A percentile compares a stretch with the other conserved stretches of the same genome.
phyloP scores from a whole-genome alignment of 2,329 filamentous ascomycete genomes.

The Pseudocercospora vitis region DNA sequence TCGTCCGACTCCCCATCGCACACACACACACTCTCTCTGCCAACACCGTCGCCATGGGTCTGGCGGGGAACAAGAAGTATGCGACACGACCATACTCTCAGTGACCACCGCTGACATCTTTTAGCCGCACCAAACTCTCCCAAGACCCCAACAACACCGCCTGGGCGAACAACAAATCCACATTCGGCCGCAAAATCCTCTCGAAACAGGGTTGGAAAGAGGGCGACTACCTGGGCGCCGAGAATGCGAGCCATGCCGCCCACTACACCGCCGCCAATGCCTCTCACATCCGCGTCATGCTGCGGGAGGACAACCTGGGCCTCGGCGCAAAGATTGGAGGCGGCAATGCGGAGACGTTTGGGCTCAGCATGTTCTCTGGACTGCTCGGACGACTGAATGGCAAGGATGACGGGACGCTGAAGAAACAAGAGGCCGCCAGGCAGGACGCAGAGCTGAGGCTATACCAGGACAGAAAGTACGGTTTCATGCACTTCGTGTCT shows the following conservation, averaged over 20 bases:
- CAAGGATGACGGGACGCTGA: constrained; percentile 67
- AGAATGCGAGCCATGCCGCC: constrained; percentile 70
- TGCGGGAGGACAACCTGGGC: constrained; percentile 91
- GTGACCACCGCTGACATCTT: constrained; percentile 29
- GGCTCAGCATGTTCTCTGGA: constrained; percentile 81
- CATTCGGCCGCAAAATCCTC: constrained; percentile 88
- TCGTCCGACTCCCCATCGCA: not conserved
- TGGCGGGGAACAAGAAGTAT: constrained; percentile 53
- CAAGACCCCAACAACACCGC: constrained; percentile 93
- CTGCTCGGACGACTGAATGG: constrained; percentile 87
- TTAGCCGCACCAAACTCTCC: constrained; percentile 69
- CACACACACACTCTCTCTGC: not conserved
- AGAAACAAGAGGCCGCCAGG: constrained; percentile 63
- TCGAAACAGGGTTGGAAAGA: constrained; percentile 87
- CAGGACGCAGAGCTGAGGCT: constrained; percentile 70
- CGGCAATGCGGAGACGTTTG: constrained; percentile 70
- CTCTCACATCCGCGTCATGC: constrained; percentile 77
- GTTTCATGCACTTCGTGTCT: constrained; percentile 78
- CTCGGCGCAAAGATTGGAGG: constrained; percentile 77
- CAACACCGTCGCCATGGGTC: constrained; percentile 57
- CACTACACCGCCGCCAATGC: constrained; percentile 78
- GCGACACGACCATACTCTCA: not conserved
- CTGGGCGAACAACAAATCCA: constrained; percentile 80
- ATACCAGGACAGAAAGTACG: constrained; percentile 74
- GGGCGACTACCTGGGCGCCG: constrained; percentile 76